Evolutionary conservation across 345 rosid species (phyloP), one percentile per base, ranked within the genome.

Genomic region (Aegle marmelos): DNA sequence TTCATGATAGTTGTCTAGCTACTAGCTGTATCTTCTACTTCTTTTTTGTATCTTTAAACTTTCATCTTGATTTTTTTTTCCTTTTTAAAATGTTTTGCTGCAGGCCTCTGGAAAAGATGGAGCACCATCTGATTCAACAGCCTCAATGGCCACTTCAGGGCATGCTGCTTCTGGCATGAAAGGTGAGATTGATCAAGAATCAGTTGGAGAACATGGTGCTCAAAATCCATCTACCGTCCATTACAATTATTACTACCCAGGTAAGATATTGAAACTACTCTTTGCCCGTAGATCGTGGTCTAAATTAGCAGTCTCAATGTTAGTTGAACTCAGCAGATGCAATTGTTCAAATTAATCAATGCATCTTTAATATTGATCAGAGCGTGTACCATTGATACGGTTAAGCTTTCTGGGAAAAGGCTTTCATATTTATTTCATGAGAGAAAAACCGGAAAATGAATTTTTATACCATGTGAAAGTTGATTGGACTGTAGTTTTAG

Each of bases 211-310:
- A 62, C 71, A 66, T 31, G 80, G 77, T 72, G 61, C 73, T 33
- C 58, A 21, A 70, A 74, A 66, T 48, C 81, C 84, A 77, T 78
- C 84, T 75, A 79, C 83, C 68, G 82, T 78, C 74, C 81, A 72
- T 78, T 79, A 85, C 81, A 82, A 33, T 58, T 89, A 89, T 79
- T 79, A 73, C 73, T 87, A 83, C 78, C 91, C 90, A 82, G 91
- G 91, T 88, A 80, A 79, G 88, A 62, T 76, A 69, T 34, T 73
- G 27, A 62, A 62, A 61, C 56, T 7, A 59, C 70, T n/a, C 48
- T 53, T 31, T 39, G 39, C 39, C 27, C n/a, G 58, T 63, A 19
- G 31, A 45, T 63, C 58, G 59, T 45, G 25, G 19, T 45, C 58
- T 64, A 19, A 21, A 22, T 22, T 21, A 13, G 41, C 77, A 27